Percentiles rank a stretch among this genome's conserved stretches.
These are phyloP conservation scores for Termitomyces titanicus DNA, from an alignment of 768 basidiomycete species.

Conservation along the genomic window DNA sequence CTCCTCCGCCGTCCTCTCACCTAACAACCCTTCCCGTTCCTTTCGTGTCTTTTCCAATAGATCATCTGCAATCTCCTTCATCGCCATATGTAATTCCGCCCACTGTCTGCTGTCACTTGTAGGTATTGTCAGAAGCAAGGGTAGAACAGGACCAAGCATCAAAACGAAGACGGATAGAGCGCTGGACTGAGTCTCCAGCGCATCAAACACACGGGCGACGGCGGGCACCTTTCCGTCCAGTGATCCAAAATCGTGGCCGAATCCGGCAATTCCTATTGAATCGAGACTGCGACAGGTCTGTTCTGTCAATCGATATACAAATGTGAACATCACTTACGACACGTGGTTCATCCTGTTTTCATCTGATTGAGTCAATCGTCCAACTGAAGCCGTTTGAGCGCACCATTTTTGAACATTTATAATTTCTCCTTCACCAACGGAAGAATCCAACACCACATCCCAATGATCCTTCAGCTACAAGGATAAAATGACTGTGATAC, in stretches of 20 bases:
- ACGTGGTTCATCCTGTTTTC: conserved; percentile 40
- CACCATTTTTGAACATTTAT: conserved; percentile 50
- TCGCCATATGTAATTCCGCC: conserved; percentile 26
- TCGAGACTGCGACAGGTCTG: conserved; percentile 39
- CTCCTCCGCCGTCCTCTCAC: conserved; percentile 22
- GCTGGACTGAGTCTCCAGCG: conserved; percentile 24
- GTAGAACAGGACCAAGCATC: conserved; percentile 34
- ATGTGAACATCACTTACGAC: conserved; percentile 26
- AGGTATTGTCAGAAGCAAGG: conserved; percentile 31
- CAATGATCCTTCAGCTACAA: conserved; percentile 27
- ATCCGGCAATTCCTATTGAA: conserved; percentile 55
- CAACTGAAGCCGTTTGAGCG: conserved; percentile 25
- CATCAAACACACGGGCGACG: conserved; percentile 38
- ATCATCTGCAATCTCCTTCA: conserved; percentile 36
- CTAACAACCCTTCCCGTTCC: conserved; percentile 25
- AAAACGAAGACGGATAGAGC: conserved; percentile 27
- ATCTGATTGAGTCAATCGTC: conserved; percentile 25
- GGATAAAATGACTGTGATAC: not conserved
- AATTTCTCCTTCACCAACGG: conserved; percentile 34
- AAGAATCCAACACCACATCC: conserved; percentile 18
- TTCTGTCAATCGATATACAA: too few relatives aligned
- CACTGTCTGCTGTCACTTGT: conserved; percentile 29
- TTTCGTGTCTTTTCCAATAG: conserved; percentile 33
- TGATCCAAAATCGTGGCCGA: conserved; percentile 53
- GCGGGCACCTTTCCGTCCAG: conserved; percentile 43